Evolutionary conservation across 1,284 basidiomycete genomes (phyloP).

Genomic region (Apiotrichum porosum): DNA sequence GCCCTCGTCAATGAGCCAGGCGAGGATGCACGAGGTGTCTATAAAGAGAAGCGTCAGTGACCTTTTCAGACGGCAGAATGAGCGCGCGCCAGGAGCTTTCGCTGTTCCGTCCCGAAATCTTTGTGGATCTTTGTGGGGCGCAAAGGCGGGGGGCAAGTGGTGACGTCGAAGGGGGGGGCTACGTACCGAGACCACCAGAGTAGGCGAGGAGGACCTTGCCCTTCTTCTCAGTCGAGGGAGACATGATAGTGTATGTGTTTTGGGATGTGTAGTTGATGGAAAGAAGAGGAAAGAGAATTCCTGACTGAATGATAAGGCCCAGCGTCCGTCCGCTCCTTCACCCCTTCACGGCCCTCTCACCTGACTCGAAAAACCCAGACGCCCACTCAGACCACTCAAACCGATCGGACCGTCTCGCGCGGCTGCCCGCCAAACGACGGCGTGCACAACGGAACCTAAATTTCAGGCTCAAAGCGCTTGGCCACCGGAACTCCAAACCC

Average conservation of each 20-base stretch:
- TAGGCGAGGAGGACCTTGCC: constrained; percentile 63
- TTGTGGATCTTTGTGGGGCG: too few relatives aligned
- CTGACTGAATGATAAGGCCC: background rate
- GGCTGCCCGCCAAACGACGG: too few relatives aligned
- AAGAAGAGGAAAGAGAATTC: background rate
- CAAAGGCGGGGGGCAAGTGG: too few relatives aligned
- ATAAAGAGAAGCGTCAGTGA: constrained; percentile 1
- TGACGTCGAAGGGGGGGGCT: background rate
- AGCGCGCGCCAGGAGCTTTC: too few relatives aligned
- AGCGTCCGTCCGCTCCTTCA: background rate
- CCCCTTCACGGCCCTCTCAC: too few relatives aligned
- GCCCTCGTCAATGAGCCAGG: constrained; percentile 94
- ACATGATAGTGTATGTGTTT: constrained; percentile 11
- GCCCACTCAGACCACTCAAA: too few relatives aligned
- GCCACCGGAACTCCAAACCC: too few relatives aligned
- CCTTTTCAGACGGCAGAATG: too few relatives aligned
- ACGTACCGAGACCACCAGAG: constrained; percentile 92
- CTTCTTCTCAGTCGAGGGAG: constrained; percentile 41
- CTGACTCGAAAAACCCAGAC: background rate
- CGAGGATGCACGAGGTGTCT: constrained; percentile 96
- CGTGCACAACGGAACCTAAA: too few relatives aligned
- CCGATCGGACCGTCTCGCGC: too few relatives aligned
- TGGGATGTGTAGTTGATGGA: background rate
- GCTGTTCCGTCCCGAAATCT: too few relatives aligned
- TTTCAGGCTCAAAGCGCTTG: too few relatives aligned